These are phyloP conservation scores for Cladophialophora chaetospira DNA, from an alignment of 2,329 filamentous ascomycete genomes.

Conservation along the genomic window DNA sequence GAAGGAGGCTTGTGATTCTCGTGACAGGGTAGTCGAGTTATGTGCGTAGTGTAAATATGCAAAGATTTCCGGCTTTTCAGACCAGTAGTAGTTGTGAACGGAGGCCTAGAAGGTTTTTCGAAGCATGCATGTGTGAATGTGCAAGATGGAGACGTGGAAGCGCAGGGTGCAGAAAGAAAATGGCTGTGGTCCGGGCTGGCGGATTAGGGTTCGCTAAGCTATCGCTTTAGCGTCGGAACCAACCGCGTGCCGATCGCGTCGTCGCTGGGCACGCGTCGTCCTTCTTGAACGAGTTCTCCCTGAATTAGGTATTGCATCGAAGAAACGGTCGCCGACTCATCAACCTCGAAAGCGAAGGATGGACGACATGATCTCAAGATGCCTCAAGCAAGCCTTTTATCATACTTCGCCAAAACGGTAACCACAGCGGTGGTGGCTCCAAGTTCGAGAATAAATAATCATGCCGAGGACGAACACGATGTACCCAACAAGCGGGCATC, in stretches of 20 bases:
- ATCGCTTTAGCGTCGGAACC: conserved; percentile 20
- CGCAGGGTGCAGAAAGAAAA: conserved; percentile 14
- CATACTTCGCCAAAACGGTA: conserved; percentile 26
- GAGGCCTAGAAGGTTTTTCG: neutral
- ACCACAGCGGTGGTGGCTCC: neutral
- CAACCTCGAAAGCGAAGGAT: neutral
- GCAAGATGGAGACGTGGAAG: neutral
- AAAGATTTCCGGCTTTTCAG: neutral
- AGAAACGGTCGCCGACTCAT: neutral
- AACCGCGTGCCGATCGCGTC: conserved; percentile 3
- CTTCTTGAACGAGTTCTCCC: no score
- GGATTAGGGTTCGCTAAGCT: conserved; percentile 11
- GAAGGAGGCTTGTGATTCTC: no score
- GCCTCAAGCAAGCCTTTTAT: conserved; percentile 26
- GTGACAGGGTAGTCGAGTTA: no score
- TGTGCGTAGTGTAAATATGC: neutral
- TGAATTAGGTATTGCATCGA: neutral
- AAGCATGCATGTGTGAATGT: neutral
- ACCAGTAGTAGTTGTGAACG: neutral
- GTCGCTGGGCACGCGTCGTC: neutral
- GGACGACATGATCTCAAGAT: conserved; percentile 5
- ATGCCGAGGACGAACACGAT: neutral
- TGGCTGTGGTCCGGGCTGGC: conserved; percentile 1
- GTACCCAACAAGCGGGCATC: neutral
- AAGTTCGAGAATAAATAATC: neutral